Evolutionary conservation across 139 green algal genomes (phyloP).

Genomic region (Haematococcus sp.): DNA sequence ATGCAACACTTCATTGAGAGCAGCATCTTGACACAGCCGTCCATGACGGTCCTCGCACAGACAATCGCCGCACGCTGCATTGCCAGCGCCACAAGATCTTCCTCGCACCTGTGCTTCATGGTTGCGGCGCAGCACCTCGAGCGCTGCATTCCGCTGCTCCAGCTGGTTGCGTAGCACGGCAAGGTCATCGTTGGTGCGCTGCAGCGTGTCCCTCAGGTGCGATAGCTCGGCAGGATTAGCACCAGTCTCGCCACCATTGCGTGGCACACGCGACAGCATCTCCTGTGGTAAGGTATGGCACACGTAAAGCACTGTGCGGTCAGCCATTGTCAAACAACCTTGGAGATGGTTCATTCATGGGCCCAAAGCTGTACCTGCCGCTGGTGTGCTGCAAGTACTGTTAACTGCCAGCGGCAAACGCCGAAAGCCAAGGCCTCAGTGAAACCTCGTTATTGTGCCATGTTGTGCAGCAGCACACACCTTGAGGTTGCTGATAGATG

Average conservation of each 20-base stretch:
- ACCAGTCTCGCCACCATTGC: background rate
- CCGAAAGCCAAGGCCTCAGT: too few relatives aligned
- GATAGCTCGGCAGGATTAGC: conserved; percentile 20
- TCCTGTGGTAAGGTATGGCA: background rate
- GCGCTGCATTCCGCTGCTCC: conserved; percentile 46
- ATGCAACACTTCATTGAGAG: background rate
- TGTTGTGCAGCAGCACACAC: too few relatives aligned
- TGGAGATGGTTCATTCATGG: too few relatives aligned
- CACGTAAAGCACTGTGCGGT: too few relatives aligned
- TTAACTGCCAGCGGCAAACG: too few relatives aligned
- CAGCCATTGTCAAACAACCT: too few relatives aligned
- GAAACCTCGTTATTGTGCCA: too few relatives aligned
- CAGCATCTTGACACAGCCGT: background rate
- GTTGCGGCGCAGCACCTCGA: conserved; percentile 34
- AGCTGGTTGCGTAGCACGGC: conserved; percentile 40
- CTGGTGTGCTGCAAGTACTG: too few relatives aligned
- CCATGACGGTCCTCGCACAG: too few relatives aligned
- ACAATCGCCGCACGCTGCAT: conserved; percentile 3
- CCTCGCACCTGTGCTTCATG: conserved; percentile 42
- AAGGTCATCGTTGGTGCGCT: conserved; percentile 33
- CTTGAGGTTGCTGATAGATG: conserved; percentile 46
- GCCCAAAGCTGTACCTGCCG: too few relatives aligned
- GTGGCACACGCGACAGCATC: background rate
- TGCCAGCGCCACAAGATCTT: background rate
- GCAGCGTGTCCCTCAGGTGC: conserved; percentile 22